phyloP scores from a whole-genome alignment of 768 basidiomycete species.

The Suillus variegatus region DNA sequence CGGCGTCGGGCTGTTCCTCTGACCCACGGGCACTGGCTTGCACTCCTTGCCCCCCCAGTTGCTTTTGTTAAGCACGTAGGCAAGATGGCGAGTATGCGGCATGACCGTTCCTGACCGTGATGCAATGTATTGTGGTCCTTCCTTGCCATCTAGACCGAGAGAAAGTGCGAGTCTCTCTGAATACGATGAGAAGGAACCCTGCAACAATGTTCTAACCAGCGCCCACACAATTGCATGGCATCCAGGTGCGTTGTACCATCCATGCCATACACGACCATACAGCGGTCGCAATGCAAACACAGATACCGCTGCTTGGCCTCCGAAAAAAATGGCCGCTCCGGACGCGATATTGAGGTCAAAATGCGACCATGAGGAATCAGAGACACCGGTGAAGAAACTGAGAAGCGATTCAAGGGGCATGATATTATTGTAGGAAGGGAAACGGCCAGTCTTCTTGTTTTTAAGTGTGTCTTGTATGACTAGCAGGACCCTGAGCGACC shows the following conservation, averaged over 20 bases:
- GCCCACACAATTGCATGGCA: conserved; percentile 27
- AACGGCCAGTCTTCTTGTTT: neutral
- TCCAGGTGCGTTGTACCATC: conserved; percentile 38
- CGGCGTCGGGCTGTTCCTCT: conserved; percentile 13
- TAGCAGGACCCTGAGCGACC: no score
- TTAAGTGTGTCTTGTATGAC: neutral
- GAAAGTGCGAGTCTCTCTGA: conserved; percentile 19
- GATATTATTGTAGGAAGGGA: neutral
- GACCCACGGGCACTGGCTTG: conserved; percentile 9
- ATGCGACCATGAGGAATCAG: neutral
- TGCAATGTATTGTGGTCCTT: conserved; percentile 69
- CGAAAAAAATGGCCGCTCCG: conserved; percentile 27
- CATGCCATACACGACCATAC: conserved; percentile 28
- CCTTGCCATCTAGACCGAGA: conserved; percentile 16
- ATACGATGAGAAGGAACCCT: conserved; percentile 15
- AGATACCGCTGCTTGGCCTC: conserved; percentile 33
- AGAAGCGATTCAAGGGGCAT: neutral
- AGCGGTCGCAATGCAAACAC: conserved; percentile 31
- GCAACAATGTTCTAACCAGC: conserved; percentile 20
- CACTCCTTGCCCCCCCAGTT: conserved; percentile 10
- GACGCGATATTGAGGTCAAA: conserved; percentile 20
- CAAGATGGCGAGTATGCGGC: conserved; percentile 52
- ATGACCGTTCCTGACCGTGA: conserved; percentile 60
- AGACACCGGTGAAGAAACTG: neutral
- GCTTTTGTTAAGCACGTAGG: conserved; percentile 41